Conservation (phyloP, 164 flowering plant species). For the Kingdonia uniflora region DNA sequence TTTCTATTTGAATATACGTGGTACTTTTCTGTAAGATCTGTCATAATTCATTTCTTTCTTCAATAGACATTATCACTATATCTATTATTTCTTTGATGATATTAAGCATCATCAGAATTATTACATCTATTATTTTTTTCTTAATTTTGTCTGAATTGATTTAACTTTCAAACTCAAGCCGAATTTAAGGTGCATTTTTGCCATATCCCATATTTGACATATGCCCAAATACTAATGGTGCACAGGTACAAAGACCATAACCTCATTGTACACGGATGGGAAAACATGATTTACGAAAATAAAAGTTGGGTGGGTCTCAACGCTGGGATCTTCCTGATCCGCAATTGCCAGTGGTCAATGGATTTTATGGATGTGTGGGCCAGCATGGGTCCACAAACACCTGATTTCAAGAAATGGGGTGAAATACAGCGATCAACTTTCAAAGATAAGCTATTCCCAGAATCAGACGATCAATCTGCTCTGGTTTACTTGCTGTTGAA, state of each 20-base stretch:
- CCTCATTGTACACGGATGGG: slow-evolving; percentile 81
- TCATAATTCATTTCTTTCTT: no score
- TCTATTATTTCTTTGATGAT: no score
- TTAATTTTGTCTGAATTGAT: no score
- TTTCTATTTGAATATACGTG: no score
- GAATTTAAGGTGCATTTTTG: no score
- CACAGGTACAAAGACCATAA: slow-evolving; percentile 41
- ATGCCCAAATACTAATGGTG: no score
- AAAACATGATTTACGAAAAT: slow-evolving; percentile 30
- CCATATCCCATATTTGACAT: no score
- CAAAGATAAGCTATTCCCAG: slow-evolving; percentile 57
- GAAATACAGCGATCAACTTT: slow-evolving; percentile 24
- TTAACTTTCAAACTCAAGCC: no score
- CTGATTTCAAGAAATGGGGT: slow-evolving; percentile 61
- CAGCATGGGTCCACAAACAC: slow-evolving; percentile 70
- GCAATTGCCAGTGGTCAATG: slow-evolving; percentile 96
- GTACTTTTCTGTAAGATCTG: no score
- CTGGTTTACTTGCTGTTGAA: slow-evolving; percentile 47
- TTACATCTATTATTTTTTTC: no score
- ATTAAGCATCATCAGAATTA: no score
- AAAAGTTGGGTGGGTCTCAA: slow-evolving; percentile 74
- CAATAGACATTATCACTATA: no score
- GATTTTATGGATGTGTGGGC: slow-evolving; percentile 86
- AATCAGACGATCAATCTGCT: slow-evolving; percentile 85
- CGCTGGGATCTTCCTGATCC: slow-evolving; percentile 82